Evolutionary conservation across 345 rosid species (phyloP), one percentile per base, ranked within the genome.

Genomic region (Heritiera littoralis): DNA sequence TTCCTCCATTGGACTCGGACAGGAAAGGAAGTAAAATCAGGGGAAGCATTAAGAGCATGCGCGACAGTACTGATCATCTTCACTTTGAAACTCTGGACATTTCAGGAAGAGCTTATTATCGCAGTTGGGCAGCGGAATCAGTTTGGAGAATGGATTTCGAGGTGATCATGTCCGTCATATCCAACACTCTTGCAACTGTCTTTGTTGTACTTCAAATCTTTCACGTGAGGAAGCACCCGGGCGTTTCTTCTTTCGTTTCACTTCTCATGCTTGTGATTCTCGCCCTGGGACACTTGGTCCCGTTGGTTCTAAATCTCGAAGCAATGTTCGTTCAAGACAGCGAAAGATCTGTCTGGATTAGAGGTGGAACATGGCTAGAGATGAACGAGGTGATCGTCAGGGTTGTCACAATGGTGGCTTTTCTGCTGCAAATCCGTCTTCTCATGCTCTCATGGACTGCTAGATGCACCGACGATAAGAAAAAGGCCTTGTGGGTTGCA

Each of bases 61-160:
- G 89, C 63, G 23, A 30, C 4, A 82, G 51, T 7, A 75, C 85
- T 1, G 90, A 88, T 68, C 81, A 80, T 68, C 85, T 78, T 46
- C 74, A 81, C 81, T 88, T 87, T 35, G 75, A 68, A 56, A 51
- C 78, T 13, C 40, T 82, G 35, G 46, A 18, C 56, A 13, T 87
- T 9, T 72, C 87, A 32, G 72, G 86, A 1, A 38, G n/a, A 8
- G 74, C 85, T 3, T 75, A 72, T 54, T 85, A 82, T 63, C 1
- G 15, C 0, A 63, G 46, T 60, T 60, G 76, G 63, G 81, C 79
- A 23, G 20, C 30, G 32, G 66, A 66, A 41, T 82, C 80, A 32
- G 76, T 85, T 2, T 81, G 87, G 87, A 78, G 88, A 77, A 80
- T 85, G 86, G 87, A 90, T 80, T 56, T 86, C 77, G 89, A 87